Evolutionary conservation across 2,329 filamentous ascomycete species (phyloP), one percentile per base, ranked within the genome.

Genomic region (Aspergillus tanneri): DNA sequence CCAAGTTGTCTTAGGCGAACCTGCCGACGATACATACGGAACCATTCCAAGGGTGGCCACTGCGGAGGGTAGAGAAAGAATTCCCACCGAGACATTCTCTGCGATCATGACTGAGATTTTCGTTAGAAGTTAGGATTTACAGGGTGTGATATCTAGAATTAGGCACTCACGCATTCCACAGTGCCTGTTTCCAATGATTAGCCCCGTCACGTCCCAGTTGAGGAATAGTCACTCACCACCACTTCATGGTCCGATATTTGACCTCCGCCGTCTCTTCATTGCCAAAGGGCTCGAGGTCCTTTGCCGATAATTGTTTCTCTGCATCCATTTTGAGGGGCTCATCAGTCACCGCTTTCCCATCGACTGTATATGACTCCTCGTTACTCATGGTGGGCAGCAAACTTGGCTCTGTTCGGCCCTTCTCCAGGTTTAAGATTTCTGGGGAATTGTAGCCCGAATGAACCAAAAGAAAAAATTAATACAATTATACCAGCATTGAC

Each of bases 11-110:
- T 9, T 6, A 35, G 7, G 2, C 37, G 18, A 22, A 12, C 30
- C 14, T 5, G 16, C 27, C 5, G 39, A n/a, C 16, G 25, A 36
- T 30, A 64, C 70, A 53, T 65, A 72, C 71, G 79, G 77, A n/a
- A 79, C 71, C 56, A 83, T 68, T 12, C 80, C 80, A 28, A 83
- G 62, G 1, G 70, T 69, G 1, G 78, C 76, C 23, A 82, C 70
- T 2, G 76, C 77, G 32, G 75, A 72, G 2, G 80, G 80, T 3
- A 84, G 68, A 8, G 78, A 78, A 6, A 83, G 70, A 34, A 82
- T 77, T 18, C 80, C 80, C 1, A 83, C 70, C 8, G 78, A 81
- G 22, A 83, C 76, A 38, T 78, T 81, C 58, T 82, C 80, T 3
- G 79, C 79, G 23, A 83, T 74, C 76, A 83, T 81, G 47, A 81